Conservation (phyloP, 148 eudicot genomes). For the Rhododendron williamsianum region DNA sequence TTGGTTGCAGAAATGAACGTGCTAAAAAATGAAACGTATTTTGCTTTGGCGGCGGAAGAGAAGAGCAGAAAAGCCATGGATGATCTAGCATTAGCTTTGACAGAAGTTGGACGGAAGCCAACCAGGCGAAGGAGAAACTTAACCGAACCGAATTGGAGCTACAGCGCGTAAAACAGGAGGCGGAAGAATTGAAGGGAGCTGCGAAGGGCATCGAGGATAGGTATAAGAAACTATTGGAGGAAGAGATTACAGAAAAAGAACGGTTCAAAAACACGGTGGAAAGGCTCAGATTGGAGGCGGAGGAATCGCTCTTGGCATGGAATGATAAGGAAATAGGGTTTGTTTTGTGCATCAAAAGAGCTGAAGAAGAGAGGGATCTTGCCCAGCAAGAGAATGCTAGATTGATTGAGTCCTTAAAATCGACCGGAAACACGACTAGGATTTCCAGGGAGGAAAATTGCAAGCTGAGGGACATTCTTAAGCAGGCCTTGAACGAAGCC, state of each 20-base stretch:
- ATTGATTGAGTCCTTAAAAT: conserved; percentile 23
- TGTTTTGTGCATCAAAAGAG: conserved; percentile 60
- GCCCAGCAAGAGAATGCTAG: conserved; percentile 31
- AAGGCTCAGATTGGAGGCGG: conserved; percentile 61
- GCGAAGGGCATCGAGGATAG: conserved; percentile 33
- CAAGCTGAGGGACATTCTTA: conserved; percentile 73
- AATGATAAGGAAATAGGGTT: conserved; percentile 70
- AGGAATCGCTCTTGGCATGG: conserved; percentile 71
- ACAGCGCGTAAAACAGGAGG: conserved; percentile 38
- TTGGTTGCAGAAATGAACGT: conserved; percentile 33
- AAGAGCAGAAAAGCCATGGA: conserved; percentile 76
- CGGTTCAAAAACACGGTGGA: conserved; percentile 42
- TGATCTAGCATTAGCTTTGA: conserved; percentile 71
- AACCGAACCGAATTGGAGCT: conserved; percentile 31
- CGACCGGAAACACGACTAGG: conserved; percentile 29
- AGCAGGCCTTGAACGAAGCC: conserved; percentile 74
- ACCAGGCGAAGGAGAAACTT: conserved; percentile 52
- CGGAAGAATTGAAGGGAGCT: conserved; percentile 30
- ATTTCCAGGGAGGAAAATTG: conserved; percentile 50
- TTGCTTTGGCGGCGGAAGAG: conserved; percentile 70
- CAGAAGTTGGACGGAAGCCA: conserved; percentile 63
- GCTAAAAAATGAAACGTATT: conserved; percentile 43
- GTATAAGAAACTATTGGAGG: conserved; percentile 34
- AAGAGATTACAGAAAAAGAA: conserved; percentile 48
- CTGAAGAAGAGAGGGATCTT: conserved; percentile 54